These are phyloP conservation scores for Macrophomina pseudophaseolina DNA, from an alignment of 2,329 filamentous ascomycete genomes.

Conservation along the genomic window DNA sequence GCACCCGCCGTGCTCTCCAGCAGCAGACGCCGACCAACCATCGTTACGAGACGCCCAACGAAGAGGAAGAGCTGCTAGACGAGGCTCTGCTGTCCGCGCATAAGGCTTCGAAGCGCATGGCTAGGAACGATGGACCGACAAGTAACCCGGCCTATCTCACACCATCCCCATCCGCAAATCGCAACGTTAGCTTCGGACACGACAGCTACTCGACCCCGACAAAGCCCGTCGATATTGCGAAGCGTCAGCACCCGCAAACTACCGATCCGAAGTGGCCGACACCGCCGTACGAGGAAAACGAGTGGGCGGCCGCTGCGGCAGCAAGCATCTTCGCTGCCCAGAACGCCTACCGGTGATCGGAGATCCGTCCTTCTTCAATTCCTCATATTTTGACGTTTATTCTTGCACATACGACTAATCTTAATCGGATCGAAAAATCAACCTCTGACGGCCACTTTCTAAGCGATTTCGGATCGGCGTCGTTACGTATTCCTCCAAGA, in stretches of 20 bases:
- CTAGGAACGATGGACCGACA: slow-evolving; percentile 41
- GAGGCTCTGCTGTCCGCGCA: slow-evolving; percentile 82
- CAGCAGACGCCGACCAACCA: slow-evolving; percentile 74
- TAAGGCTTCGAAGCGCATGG: slow-evolving; percentile 74
- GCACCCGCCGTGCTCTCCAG: slow-evolving; percentile 77
- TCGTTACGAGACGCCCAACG: slow-evolving; percentile 91
- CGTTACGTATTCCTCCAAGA: slow-evolving; percentile 12
- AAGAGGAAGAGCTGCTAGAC: slow-evolving; percentile 94
- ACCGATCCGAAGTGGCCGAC: slow-evolving; percentile 81
- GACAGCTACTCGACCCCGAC: slow-evolving; percentile 66
- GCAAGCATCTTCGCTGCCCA: slow-evolving; percentile 64
- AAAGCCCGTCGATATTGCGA: slow-evolving; percentile 72
- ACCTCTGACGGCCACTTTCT: slow-evolving; percentile 21
- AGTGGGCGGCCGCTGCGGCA: slow-evolving; percentile 85
- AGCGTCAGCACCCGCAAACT: slow-evolving; percentile 56
- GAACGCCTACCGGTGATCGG: slow-evolving; percentile 38
- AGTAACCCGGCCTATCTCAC: slow-evolving; percentile 63
- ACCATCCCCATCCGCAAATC: slow-evolving; percentile 80
- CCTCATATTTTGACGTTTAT: slow-evolving; percentile 21
- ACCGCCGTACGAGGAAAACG: slow-evolving; percentile 90
- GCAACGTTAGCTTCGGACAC: slow-evolving; percentile 76
- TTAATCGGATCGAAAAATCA: slow-evolving; percentile 26
- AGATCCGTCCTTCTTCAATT: slow-evolving; percentile 1
- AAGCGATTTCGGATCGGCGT: slow-evolving; percentile 25
- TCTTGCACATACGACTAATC: slow-evolving; percentile 26